phyloP scores from a whole-genome alignment of 2,329 filamentous ascomycete genomes.

The Fusarium incarnatum region DNA sequence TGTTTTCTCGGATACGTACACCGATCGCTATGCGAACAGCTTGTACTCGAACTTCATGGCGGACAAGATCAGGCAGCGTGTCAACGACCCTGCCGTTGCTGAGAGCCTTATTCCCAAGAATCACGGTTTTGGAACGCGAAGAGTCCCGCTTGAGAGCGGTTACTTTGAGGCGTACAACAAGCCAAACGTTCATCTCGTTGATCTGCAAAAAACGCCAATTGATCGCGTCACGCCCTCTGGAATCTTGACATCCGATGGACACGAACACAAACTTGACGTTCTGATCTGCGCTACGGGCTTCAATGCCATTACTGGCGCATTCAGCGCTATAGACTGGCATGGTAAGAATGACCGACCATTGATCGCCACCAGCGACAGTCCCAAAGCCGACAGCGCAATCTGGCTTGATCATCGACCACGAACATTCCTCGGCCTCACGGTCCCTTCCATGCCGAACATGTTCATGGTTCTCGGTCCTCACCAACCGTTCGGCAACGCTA shows the following conservation, averaged over 20 bases:
- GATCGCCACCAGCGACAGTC: slow-evolving; percentile 21
- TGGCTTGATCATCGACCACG: slow-evolving; percentile 32
- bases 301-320: slow-evolving; percentile 35
- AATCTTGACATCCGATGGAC: slow-evolving; percentile 17
- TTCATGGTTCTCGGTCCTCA: slow-evolving; percentile 42
- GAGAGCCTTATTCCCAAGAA: slow-evolving; percentile 29
- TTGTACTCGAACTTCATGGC: slow-evolving; percentile 36
- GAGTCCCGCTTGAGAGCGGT: slow-evolving; percentile 36
- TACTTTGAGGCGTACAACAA: slow-evolving; percentile 36
- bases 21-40: slow-evolving; percentile 24
- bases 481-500: slow-evolving; percentile 32
- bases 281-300: slow-evolving; percentile 38
- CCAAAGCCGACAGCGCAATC: slow-evolving; percentile 16
- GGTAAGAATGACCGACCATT: slow-evolving; percentile 14
- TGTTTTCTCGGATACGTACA: slow-evolving; percentile 34
- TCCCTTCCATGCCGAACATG: slow-evolving; percentile 37
- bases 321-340: slow-evolving; percentile 32
- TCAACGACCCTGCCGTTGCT: slow-evolving; percentile 12
- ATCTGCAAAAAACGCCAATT: slow-evolving; percentile 22
- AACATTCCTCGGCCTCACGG: slow-evolving; percentile 23
- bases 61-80: slow-evolving; percentile 23
- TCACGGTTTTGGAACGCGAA: slow-evolving; percentile 29
- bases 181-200: slow-evolving; percentile 29
- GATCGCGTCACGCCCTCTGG: slow-evolving; percentile 1
- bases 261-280: slow-evolving; percentile 26